phyloP scores from a whole-genome alignment of 139 green algal species.

The Picochlorum sp. region DNA sequence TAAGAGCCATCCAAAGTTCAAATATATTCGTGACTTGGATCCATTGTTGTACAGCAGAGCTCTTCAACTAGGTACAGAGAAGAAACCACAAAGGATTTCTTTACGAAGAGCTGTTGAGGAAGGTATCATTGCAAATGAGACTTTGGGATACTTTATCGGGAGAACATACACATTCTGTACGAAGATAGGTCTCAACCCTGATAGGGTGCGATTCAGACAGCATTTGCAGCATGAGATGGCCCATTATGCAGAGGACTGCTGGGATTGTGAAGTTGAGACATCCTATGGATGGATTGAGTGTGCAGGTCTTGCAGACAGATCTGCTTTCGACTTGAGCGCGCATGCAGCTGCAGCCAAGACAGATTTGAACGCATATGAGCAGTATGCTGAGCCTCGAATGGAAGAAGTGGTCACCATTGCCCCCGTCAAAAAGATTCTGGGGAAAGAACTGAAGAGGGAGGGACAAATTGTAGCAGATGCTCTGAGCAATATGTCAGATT shows the following conservation, averaged over 20 bases:
- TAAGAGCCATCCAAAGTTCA: slow-evolving; percentile 93
- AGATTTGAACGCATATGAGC: slow-evolving; percentile 76
- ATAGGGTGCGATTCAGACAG: slow-evolving; percentile 88
- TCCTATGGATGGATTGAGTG: slow-evolving; percentile 98
- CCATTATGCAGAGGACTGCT: slow-evolving; percentile 92
- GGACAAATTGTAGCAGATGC: slow-evolving; percentile 59
- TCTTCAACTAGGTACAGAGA: slow-evolving; percentile 81
- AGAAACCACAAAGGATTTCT: slow-evolving; percentile 64
- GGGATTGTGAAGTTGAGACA: slow-evolving; percentile 94
- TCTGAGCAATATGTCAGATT: slow-evolving; percentile 45
- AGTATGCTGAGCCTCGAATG: slow-evolving; percentile 67
- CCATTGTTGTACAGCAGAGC: slow-evolving; percentile 86
- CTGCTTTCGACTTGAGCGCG: slow-evolving; percentile 84
- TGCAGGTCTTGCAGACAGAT: slow-evolving; percentile 90
- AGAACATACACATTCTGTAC: slow-evolving; percentile 91
- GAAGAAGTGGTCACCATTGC: slow-evolving; percentile 61
- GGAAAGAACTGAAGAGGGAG: slow-evolving; percentile 82
- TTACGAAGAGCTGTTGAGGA: slow-evolving; percentile 76
- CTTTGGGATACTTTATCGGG: slow-evolving; percentile 98
- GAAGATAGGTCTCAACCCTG: slow-evolving; percentile 70
- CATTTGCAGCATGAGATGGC: slow-evolving; percentile 95
- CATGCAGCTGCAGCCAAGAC: slow-evolving; percentile 67
- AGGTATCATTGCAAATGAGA: slow-evolving; percentile 96
- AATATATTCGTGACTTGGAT: slow-evolving; percentile 55
- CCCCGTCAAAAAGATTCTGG: slow-evolving; percentile 81